These are phyloP conservation scores for Debaryomyces robertsiae DNA, from an alignment of 1,139 yeast species.

Conservation along the genomic window DNA sequence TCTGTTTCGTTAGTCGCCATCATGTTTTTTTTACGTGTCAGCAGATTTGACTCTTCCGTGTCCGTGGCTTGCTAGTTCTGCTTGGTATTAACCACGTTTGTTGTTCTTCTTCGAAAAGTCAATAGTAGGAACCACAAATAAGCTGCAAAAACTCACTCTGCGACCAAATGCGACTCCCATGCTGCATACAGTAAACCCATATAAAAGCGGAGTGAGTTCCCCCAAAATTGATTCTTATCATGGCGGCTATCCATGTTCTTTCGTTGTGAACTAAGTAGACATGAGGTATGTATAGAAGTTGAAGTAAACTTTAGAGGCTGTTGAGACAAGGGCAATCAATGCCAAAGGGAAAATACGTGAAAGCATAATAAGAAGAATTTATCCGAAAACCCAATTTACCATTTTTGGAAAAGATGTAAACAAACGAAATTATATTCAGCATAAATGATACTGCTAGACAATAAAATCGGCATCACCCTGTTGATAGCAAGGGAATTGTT, in stretches of 20 bases:
- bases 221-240: too few relatives aligned
- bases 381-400: neutral
- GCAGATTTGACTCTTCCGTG: neutral
- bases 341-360: too few relatives aligned
- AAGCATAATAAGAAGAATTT: too few relatives aligned
- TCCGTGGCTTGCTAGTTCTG: neutral
- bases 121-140: constrained; percentile 3
- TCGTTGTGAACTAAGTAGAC: too few relatives aligned
- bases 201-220: too few relatives aligned
- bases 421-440: neutral
- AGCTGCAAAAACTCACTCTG: constrained; percentile 4
- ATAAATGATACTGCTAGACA: too few relatives aligned
- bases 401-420: neutral
- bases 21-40: neutral
- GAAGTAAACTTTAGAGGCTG: too few relatives aligned
- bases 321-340: too few relatives aligned
- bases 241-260: too few relatives aligned
- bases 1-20: neutral
- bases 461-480: too few relatives aligned
- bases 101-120: neutral
- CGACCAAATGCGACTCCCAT: neutral
- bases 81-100: neutral
- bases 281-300: too few relatives aligned
- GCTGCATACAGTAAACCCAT: neutral
- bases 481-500: too few relatives aligned